A percentile compares a stretch with the other conserved stretches of the same genome.
Evolutionary conservation across 2,329 filamentous ascomycete species (phyloP).

Genomic region (Hypomyces perniciosus): DNA sequence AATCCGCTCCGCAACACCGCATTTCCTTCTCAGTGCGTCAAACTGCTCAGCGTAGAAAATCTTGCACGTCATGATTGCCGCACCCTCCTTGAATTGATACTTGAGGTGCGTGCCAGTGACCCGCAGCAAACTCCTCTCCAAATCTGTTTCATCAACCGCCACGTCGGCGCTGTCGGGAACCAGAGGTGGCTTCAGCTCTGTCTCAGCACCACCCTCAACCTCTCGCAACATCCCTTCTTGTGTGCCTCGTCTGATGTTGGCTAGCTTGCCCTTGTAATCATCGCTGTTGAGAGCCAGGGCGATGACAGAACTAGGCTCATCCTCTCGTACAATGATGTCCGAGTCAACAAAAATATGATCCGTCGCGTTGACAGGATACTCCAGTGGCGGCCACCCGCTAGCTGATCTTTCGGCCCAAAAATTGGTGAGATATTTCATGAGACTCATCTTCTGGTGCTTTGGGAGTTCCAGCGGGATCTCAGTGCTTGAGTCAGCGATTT

Average conservation of each 20-base stretch:
- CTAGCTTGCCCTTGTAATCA: constrained; percentile 78
- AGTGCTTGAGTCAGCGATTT: constrained; percentile 55
- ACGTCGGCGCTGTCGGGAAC: constrained; percentile 33
- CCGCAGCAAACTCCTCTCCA: constrained; percentile 80
- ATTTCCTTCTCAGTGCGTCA: constrained; percentile 87
- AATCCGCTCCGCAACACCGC: constrained; percentile 87
- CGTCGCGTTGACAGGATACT: constrained; percentile 80
- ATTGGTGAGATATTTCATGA: constrained; percentile 93
- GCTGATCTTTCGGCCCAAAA: constrained; percentile 98
- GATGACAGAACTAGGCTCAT: constrained; percentile 94
- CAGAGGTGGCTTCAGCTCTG: constrained; percentile 25
- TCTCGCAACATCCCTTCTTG: constrained; percentile 37
- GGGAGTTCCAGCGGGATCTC: constrained; percentile 69
- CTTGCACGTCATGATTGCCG: constrained; percentile 95
- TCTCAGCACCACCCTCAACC: constrained; percentile 23
- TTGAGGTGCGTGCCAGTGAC: constrained; percentile 88
- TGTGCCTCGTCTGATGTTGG: constrained; percentile 53
- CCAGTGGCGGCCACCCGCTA: constrained; percentile 85
- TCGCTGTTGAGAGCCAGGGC: constrained; percentile 84
- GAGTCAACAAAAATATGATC: constrained; percentile 97
- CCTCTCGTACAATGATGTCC: constrained; percentile 93
- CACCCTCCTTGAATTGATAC: constrained; percentile 89
- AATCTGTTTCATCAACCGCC: constrained; percentile 57
- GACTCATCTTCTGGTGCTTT: constrained; percentile 85
- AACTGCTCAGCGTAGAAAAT: constrained; percentile 99